These are phyloP conservation scores for Pseudomonodictys pantanalensis DNA, from an alignment of 495 filamentous ascomycete genomes.

Conservation along the genomic window DNA sequence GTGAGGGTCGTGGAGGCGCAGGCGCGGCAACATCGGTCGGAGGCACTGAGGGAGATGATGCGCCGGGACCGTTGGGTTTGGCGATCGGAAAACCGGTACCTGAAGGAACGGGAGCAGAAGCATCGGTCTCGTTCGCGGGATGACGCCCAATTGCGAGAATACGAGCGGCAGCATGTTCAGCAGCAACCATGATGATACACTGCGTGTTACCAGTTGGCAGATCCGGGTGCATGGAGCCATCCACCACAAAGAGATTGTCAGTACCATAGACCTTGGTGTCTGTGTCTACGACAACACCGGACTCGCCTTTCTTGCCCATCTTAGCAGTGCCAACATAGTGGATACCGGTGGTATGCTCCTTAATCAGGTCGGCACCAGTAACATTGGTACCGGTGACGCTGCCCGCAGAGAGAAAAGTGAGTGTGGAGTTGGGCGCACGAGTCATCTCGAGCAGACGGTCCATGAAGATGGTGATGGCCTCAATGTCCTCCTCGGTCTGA, in stretches of 20 bases:
- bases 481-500: slow-evolving; percentile 26
- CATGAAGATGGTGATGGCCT: slow-evolving; percentile 22
- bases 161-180: slow-evolving; percentile 37
- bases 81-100: background rate
- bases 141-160: slow-evolving; percentile 8
- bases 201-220: slow-evolving; percentile 47
- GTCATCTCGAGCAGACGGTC: slow-evolving; percentile 24
- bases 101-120: background rate
- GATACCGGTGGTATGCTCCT: background rate
- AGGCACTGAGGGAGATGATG: no score
- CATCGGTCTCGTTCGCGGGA: background rate
- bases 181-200: slow-evolving; percentile 47
- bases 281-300: slow-evolving; percentile 16
- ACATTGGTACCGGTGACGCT: background rate
- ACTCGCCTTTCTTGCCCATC: slow-evolving; percentile 12
- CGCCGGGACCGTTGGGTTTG: no score
- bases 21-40: no score
- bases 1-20: no score
- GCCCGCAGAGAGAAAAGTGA: slow-evolving; percentile 15
- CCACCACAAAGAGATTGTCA: slow-evolving; percentile 25
- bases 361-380: slow-evolving; percentile 15
- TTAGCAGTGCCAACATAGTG: slow-evolving; percentile 23
- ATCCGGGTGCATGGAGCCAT: slow-evolving; percentile 47
- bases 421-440: slow-evolving; percentile 11
- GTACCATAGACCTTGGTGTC: slow-evolving; percentile 27